Evolutionary conservation across 2,329 filamentous ascomycete species (phyloP).

Genomic region (Trichoderma sp.): DNA sequence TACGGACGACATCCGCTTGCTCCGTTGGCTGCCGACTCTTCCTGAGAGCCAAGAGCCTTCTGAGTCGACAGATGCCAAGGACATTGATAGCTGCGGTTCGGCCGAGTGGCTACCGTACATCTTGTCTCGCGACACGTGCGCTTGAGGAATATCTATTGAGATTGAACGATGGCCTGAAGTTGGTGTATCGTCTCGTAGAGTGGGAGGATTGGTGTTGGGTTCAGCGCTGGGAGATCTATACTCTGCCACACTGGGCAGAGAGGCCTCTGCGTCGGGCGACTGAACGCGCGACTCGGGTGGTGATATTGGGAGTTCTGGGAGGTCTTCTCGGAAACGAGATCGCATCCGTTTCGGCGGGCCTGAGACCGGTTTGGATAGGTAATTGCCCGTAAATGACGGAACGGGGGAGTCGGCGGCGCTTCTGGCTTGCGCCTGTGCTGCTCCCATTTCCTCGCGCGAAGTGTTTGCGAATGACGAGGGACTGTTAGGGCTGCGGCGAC

Average conservation of each 20-base stretch:
- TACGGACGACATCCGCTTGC: slow-evolving; percentile 53
- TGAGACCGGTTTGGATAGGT: slow-evolving; percentile 44
- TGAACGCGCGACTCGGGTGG: slow-evolving; percentile 81
- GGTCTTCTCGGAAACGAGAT: slow-evolving; percentile 89
- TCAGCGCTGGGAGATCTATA: slow-evolving; percentile 35
- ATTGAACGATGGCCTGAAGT: slow-evolving; percentile 50
- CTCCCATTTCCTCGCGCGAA: slow-evolving; percentile 79
- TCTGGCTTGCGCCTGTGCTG: slow-evolving; percentile 37
- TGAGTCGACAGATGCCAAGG: slow-evolving; percentile 90
- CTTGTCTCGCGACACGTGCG: slow-evolving; percentile 35
- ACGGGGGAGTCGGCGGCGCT: slow-evolving; percentile 32
- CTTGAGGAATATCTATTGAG: slow-evolving; percentile 40
- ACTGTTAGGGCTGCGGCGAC: slow-evolving; percentile 56
- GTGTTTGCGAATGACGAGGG: slow-evolving; percentile 89
- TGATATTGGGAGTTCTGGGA: slow-evolving; percentile 85
- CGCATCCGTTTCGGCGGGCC: slow-evolving; percentile 74
- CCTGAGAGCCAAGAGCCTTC: slow-evolving; percentile 96
- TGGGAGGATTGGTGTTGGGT: slow-evolving; percentile 35
- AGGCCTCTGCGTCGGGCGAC: slow-evolving; percentile 68
- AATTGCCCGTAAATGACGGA: slow-evolving; percentile 32
- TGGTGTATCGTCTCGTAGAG: slow-evolving; percentile 50
- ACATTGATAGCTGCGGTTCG: slow-evolving; percentile 74
- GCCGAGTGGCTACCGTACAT: slow-evolving; percentile 48
- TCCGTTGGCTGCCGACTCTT: slow-evolving; percentile 58
- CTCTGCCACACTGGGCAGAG: slow-evolving; percentile 43